Evolutionary conservation across 1,284 basidiomycete species (phyloP), one percentile per base, ranked within the genome.

Genomic region (Anthracocystis panici-leucophaei): DNA sequence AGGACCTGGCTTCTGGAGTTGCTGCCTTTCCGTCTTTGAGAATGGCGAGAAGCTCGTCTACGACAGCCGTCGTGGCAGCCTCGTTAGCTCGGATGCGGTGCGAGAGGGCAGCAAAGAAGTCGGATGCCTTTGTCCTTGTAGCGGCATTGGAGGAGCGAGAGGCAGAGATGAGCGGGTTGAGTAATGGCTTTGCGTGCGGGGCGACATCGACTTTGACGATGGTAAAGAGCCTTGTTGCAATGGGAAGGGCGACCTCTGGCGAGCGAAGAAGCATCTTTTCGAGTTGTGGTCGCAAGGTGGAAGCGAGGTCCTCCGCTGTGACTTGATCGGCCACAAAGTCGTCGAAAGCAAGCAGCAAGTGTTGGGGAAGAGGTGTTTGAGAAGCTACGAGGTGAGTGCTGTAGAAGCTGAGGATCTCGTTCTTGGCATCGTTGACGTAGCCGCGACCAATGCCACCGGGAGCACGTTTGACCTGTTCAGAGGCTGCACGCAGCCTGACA

Each of bases 231-330:
- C 46, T 46, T 33, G 48, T 50, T 3, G 77, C 73, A n/a, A 80
- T 60, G 4, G 73, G 71, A 6, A 82, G 65, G 10, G 77, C 75
- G 0, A 80, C 57, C 25, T 84, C 83, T 18, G 83, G 83, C 23
- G 83, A 83, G 35, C 82, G 71, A 0, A 84, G 77, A 8, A 84
- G 71, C 78, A 81, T 81, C 67, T 84, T 84, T 49, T 82, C 76
- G 23, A 84, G 77, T 25, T 81, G 68, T 9, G 83, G 83, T 11
- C 80, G 63, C n/a, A 84, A 57, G 2, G 72, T 60, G 14, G 51
- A 35, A 5, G 70, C n/a, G 20, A 84, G 54, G 23, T 82, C 81
- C 2, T 75, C 48, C 20, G 67, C 57, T 31, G 76, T 71, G 29
- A 84, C 62, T 20, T 75, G 55, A 2, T 57, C 44, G 7, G 63